Percentiles rank a stretch among this genome's conserved stretches.
These are phyloP conservation scores for Sphaceloma murrayae DNA, from an alignment of 2,329 filamentous ascomycete species.

Conservation along the genomic window DNA sequence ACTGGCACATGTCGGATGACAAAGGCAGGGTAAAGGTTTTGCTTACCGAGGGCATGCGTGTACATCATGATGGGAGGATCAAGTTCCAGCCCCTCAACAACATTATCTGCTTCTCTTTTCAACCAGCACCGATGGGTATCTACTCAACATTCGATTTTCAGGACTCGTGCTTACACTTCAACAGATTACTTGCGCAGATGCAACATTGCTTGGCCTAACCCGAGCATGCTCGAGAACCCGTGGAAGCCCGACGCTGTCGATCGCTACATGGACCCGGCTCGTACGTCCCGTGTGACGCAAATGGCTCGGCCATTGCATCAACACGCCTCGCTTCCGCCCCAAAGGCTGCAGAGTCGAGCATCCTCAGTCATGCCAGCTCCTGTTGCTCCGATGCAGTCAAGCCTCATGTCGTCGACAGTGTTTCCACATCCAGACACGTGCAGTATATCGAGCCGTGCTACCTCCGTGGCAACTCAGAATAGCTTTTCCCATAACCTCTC, in stretches of 20 bases:
- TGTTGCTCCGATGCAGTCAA: background rate
- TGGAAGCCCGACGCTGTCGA: constrained; percentile 14
- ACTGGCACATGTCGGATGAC: constrained; percentile 63
- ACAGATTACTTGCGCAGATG: constrained; percentile 66
- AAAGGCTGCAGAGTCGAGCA: too few species aligned
- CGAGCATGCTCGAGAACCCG: constrained; percentile 26
- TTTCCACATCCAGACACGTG: background rate
- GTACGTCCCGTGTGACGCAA: too few species aligned
- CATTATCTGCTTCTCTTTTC: constrained; percentile 69
- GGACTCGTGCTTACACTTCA: too few species aligned
- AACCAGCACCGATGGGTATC: constrained; percentile 73
- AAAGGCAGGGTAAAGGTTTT: constrained; percentile 67
- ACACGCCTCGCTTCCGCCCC: too few species aligned
- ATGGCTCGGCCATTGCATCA: too few species aligned
- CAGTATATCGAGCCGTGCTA: background rate
- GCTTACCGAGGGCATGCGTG: constrained; percentile 59
- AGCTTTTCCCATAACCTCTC: constrained; percentile 14
- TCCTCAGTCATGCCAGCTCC: constrained; percentile 8
- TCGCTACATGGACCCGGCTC: background rate
- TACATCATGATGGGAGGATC: constrained; percentile 21
- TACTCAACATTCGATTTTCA: too few species aligned
- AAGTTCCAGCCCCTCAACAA: constrained; percentile 59
- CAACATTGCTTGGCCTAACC: constrained; percentile 71
- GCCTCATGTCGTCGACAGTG: background rate
- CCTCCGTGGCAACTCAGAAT: constrained; percentile 4